phyloP scores from a whole-genome alignment of 495 filamentous ascomycete genomes.

The Penicillium roqueforti region DNA sequence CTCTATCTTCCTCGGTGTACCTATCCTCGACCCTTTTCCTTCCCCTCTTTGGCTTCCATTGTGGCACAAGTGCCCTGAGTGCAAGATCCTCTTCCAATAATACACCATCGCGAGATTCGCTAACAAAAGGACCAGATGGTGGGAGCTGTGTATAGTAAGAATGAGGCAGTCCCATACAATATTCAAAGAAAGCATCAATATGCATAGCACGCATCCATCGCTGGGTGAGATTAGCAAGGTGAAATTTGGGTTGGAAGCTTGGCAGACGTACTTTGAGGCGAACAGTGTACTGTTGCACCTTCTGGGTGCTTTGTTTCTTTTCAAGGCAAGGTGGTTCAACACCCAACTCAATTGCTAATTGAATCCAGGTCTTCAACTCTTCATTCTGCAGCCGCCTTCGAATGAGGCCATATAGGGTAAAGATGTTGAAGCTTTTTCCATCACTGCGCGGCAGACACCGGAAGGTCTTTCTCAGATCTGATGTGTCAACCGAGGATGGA shows the following conservation, averaged over 20 bases:
- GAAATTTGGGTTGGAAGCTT: not conserved
- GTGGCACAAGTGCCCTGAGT: slow-evolving; percentile 79
- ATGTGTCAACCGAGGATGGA: slow-evolving; percentile 64
- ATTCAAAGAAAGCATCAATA: slow-evolving; percentile 95
- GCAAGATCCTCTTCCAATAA: slow-evolving; percentile 89
- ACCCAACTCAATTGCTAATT: slow-evolving; percentile 82
- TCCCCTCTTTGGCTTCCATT: slow-evolving; percentile 86
- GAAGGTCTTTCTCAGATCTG: slow-evolving; percentile 74
- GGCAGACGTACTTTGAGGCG: slow-evolving; percentile 69
- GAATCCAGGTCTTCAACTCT: slow-evolving; percentile 95
- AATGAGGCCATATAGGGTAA: slow-evolving; percentile 77
- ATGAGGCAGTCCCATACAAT: slow-evolving; percentile 73
- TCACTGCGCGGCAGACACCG: slow-evolving; percentile 84
- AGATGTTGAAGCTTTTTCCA: slow-evolving; percentile 86
- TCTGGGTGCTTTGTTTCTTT: slow-evolving; percentile 91
- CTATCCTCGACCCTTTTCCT: slow-evolving; percentile 77
- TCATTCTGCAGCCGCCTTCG: slow-evolving; percentile 68
- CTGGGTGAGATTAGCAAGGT: slow-evolving; percentile 39
- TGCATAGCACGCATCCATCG: slow-evolving; percentile 99
- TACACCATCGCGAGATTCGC: slow-evolving; percentile 77
- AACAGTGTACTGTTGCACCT: slow-evolving; percentile 96
- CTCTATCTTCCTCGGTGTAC: slow-evolving; percentile 52
- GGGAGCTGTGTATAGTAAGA: slow-evolving; percentile 83
- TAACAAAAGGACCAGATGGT: slow-evolving; percentile 52
- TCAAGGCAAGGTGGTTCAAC: slow-evolving; percentile 81